Conservation (phyloP, 768 basidiomycete species). For the Artomyces pyxidatus region DNA sequence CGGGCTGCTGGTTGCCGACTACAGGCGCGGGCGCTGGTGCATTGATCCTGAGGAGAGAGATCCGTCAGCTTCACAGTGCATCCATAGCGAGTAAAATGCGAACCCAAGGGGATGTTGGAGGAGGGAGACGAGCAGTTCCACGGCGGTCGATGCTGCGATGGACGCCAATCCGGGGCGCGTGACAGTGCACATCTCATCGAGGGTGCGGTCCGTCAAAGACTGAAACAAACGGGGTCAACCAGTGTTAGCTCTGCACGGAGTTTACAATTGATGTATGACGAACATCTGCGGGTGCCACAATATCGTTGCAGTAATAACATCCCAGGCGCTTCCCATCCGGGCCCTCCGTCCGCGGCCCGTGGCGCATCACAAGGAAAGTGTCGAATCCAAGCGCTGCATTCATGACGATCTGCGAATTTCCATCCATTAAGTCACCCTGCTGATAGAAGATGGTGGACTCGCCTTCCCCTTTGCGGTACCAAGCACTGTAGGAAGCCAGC, state of each 20-base stretch:
- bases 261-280: too few relatives aligned
- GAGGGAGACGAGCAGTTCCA: slow-evolving; percentile 84
- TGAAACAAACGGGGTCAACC: too few relatives aligned
- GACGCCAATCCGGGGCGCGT: slow-evolving; percentile 91
- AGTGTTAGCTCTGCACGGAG: too few relatives aligned
- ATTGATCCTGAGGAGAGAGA: slow-evolving; percentile 32
- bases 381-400: slow-evolving; percentile 96
- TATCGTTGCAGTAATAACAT: slow-evolving; percentile 98
- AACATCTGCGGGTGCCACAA: slow-evolving; percentile 94
- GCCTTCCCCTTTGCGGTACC: slow-evolving; percentile 83
- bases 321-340: slow-evolving; percentile 47
- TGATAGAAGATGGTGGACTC: slow-evolving; percentile 1
- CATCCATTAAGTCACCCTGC: neutral
- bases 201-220: slow-evolving; percentile 80
- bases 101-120: slow-evolving; percentile 88
- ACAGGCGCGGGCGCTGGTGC: slow-evolving; percentile 63
- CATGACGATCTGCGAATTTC: slow-evolving; percentile 61
- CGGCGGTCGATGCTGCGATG: slow-evolving; percentile 86
- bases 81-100: slow-evolving; percentile 11
- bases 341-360: slow-evolving; percentile 53
- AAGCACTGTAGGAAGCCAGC: slow-evolving; percentile 93
- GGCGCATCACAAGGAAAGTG: slow-evolving; percentile 93
- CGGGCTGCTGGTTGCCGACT: slow-evolving; percentile 22
- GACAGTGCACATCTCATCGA: slow-evolving; percentile 99
- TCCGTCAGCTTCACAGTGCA: neutral